phyloP scores from a whole-genome alignment of 1,139 yeast genomes.

The Hanseniaspora sp. region DNA sequence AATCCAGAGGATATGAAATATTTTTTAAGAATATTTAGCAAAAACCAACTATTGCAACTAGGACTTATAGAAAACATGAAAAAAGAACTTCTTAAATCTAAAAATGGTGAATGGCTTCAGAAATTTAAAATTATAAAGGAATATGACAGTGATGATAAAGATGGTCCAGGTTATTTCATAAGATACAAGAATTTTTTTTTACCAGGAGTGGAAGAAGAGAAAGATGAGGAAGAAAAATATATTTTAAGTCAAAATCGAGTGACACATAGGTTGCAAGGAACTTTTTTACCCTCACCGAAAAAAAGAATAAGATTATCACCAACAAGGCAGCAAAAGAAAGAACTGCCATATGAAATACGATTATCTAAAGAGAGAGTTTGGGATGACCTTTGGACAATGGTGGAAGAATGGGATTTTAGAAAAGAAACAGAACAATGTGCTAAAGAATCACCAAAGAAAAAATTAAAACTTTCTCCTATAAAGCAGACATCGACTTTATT shows the following conservation, averaged over 20 bases:
- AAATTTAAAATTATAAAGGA: constrained; percentile 7
- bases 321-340: not conserved
- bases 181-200: constrained; percentile 10
- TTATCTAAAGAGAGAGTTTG: constrained; percentile 4
- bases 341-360: not conserved
- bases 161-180: not conserved
- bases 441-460: not conserved
- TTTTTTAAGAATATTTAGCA: constrained; percentile 1
- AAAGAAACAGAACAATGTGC: not conserved
- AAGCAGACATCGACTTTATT: not conserved
- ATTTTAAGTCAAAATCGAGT: not conserved
- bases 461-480: not conserved
- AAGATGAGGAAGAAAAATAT: not conserved
- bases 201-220: not conserved
- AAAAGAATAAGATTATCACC: not conserved
- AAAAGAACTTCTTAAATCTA: not conserved
- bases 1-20: not conserved
- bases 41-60: not conserved
- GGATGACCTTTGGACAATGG: constrained; percentile 8
- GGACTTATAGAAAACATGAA: constrained; percentile 2
- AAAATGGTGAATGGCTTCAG: not conserved
- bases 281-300: not conserved
- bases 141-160: not conserved
- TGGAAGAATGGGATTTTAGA: constrained; percentile 5
- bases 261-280: not conserved